phyloP scores from a whole-genome alignment of 768 basidiomycete genomes.

The Chiua virens region DNA sequence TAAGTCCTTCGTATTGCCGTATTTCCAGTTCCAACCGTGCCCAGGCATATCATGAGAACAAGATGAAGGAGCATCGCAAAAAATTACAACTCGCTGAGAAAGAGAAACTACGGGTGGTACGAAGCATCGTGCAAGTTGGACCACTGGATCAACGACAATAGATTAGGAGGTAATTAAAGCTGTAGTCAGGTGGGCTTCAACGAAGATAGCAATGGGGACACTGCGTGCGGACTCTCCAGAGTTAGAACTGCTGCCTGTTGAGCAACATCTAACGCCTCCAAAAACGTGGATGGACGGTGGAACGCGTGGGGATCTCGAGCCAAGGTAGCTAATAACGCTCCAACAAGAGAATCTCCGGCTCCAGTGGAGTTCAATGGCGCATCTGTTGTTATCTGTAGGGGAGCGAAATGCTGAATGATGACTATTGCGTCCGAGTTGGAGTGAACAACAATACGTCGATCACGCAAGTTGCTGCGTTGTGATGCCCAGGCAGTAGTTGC shows the following conservation, averaged over 20 bases:
- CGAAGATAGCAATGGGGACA: slow-evolving; percentile 60
- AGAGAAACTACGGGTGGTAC: slow-evolving; percentile 50
- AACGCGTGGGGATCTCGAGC: slow-evolving; percentile 44
- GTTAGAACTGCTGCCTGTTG: slow-evolving; percentile 67
- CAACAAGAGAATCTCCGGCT: slow-evolving; percentile 89
- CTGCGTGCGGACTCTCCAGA: slow-evolving; percentile 56
- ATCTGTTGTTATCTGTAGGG: slow-evolving; percentile 40
- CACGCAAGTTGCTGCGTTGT: slow-evolving; percentile 45
- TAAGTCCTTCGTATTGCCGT: slow-evolving; percentile 25
- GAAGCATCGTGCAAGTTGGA: slow-evolving; percentile 63
- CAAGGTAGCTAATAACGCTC: slow-evolving; percentile 74
- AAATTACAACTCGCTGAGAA: slow-evolving; percentile 37
- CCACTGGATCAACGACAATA: slow-evolving; percentile 34
- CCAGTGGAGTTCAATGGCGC: slow-evolving; percentile 76
- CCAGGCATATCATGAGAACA: slow-evolving; percentile 59
- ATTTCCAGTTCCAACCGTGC: not conserved
- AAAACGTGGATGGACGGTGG: slow-evolving; percentile 44
- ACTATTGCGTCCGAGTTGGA: slow-evolving; percentile 49
- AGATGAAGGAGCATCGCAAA: slow-evolving; percentile 42
- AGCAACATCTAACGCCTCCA: slow-evolving; percentile 47
- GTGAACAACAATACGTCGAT: slow-evolving; percentile 52
- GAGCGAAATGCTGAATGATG: slow-evolving; percentile 73
- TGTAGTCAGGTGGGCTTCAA: slow-evolving; percentile 6
- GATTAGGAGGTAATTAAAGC: not conserved
- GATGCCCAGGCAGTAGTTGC: slow-evolving; percentile 49